Evolutionary conservation across 768 basidiomycete species (phyloP).

Genomic region (Steccherinum ochraceum): DNA sequence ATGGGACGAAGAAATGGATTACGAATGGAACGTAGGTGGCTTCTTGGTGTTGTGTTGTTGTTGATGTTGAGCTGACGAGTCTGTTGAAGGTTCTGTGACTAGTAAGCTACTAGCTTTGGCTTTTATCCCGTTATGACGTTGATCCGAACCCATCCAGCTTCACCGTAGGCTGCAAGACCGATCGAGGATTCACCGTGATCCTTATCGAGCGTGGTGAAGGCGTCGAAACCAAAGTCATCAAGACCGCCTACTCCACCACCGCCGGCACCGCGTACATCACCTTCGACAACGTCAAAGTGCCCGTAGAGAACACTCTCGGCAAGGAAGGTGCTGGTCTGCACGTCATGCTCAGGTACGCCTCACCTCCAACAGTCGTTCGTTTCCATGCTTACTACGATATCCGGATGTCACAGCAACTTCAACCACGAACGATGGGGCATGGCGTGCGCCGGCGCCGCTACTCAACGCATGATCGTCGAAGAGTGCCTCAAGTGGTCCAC

Average conservation of each 20-base stretch:
- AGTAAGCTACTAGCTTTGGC: conserved; percentile 12
- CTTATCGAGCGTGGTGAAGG: conserved; percentile 81
- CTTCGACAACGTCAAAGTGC: conserved; percentile 81
- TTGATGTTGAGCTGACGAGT: neutral
- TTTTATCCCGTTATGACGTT: conserved; percentile 6
- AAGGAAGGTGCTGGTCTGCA: conserved; percentile 68
- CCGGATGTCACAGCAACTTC: conserved; percentile 56
- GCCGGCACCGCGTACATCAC: conserved; percentile 86
- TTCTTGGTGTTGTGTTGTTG: neutral
- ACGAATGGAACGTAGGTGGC: conserved; percentile 57
- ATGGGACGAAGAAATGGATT: conserved; percentile 86
- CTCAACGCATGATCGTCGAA: conserved; percentile 67
- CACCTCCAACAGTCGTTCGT: conserved; percentile 13
- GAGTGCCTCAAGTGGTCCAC: conserved; percentile 88
- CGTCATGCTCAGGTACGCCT: conserved; percentile 45
- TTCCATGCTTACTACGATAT: conserved; percentile 6
- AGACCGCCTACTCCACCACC: conserved; percentile 82
- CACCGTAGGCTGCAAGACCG: conserved; percentile 69
- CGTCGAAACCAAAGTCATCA: conserved; percentile 80
- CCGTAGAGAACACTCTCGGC: conserved; percentile 82
- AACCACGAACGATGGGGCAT: conserved; percentile 96
- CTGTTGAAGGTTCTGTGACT: conserved; percentile 32
- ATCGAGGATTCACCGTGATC: conserved; percentile 77
- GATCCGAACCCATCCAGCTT: too few species aligned
- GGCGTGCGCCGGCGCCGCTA: conserved; percentile 60